A percentile compares a stretch with the other conserved stretches of the same genome.
Conservation (phyloP, 441 rosid genomes). For the Omphalea diandra region DNA sequence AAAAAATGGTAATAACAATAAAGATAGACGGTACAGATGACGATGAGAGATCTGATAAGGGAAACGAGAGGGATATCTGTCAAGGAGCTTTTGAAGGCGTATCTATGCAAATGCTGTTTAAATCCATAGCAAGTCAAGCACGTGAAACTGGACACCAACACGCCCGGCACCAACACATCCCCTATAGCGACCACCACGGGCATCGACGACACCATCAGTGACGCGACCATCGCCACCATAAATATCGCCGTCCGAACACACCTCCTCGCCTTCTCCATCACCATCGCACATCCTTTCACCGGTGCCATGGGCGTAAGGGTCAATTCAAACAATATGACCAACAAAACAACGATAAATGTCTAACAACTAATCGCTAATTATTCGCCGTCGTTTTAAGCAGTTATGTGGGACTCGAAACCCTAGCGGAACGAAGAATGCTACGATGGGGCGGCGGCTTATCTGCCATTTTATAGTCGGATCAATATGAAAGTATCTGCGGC, state of each 20-base stretch:
- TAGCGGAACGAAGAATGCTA: slow-evolving; percentile 10
- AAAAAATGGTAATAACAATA: not conserved
- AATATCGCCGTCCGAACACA: slow-evolving; percentile 67
- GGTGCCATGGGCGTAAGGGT: slow-evolving; percentile 48
- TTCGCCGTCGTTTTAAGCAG: not conserved
- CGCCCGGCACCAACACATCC: slow-evolving; percentile 61
- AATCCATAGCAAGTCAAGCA: slow-evolving; percentile 65
- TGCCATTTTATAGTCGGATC: slow-evolving; percentile 26
- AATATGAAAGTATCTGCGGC: slow-evolving; percentile 18
- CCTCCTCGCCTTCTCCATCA: slow-evolving; percentile 69
- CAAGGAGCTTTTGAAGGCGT: slow-evolving; percentile 71
- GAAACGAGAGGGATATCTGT: slow-evolving; percentile 81
- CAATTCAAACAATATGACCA: no score
- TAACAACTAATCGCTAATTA: not conserved
- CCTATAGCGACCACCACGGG: slow-evolving; percentile 75
- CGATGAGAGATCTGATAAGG: slow-evolving; percentile 67
- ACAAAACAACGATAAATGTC: no score
- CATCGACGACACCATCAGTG: slow-evolving; percentile 78
- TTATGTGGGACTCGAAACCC: slow-evolving; percentile 28
- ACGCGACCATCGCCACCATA: slow-evolving; percentile 85
- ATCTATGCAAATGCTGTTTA: slow-evolving; percentile 52
- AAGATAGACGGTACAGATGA: slow-evolving; percentile 55
- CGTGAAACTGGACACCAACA: slow-evolving; percentile 63
- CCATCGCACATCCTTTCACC: slow-evolving; percentile 38
- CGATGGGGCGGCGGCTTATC: slow-evolving; percentile 19